phyloP scores from a whole-genome alignment of 306 rosid genomes.

The Dryas drummondii region DNA sequence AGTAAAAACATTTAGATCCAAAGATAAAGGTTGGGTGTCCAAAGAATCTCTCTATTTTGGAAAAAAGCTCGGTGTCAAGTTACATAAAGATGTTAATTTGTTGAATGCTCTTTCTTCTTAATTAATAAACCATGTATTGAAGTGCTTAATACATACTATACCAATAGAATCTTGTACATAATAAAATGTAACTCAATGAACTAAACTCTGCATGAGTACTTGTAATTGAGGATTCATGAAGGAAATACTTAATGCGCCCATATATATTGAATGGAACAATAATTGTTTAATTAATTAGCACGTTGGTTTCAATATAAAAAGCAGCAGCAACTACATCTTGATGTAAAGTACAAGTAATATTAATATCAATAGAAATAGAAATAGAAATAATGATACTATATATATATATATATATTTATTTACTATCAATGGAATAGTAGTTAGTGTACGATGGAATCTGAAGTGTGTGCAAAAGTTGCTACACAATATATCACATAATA shows the following conservation, averaged over 20 bases:
- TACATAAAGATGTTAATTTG: too few relatives aligned
- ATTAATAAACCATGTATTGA: too few relatives aligned
- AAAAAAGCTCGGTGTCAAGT: too few relatives aligned
- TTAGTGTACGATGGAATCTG: constrained; percentile 1
- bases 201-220: too few relatives aligned
- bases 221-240: not conserved
- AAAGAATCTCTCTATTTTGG: too few relatives aligned
- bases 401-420: not conserved
- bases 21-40: too few relatives aligned
- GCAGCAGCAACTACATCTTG: constrained; percentile 9
- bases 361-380: not conserved
- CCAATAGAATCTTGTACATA: too few relatives aligned
- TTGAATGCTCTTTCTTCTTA: too few relatives aligned
- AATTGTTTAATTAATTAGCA: not conserved
- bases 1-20: too few relatives aligned
- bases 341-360: constrained; percentile 10
- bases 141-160: too few relatives aligned
- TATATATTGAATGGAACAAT: not conserved
- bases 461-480: not conserved
- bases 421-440: not conserved
- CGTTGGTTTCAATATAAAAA: not conserved
- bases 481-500: not conserved
- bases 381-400: not conserved
- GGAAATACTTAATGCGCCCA: not conserved
- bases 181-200: too few relatives aligned